Conservation (phyloP, 331 rosid species). For the Phaseolus coccineus region DNA sequence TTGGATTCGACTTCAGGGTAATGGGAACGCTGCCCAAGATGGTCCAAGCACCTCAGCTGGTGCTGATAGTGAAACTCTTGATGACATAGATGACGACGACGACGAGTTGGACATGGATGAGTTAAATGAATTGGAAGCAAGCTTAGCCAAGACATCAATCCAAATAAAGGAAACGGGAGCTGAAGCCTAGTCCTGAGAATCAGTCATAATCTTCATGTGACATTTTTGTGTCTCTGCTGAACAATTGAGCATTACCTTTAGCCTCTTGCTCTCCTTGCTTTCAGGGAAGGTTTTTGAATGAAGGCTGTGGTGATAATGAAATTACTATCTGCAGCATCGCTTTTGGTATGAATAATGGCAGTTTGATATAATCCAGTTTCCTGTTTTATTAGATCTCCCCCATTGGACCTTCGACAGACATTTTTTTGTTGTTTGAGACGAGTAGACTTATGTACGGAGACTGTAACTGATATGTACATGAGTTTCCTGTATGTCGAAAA, state of each 20-base stretch:
- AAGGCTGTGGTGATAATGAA: constrained; percentile 45
- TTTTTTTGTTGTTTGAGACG: constrained; percentile 37
- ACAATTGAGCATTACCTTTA: constrained; percentile 35
- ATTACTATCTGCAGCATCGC: constrained; percentile 33
- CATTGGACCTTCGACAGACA: constrained; percentile 24
- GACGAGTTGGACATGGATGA: constrained; percentile 47
- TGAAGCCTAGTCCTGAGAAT: constrained; percentile 39
- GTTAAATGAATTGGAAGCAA: constrained; percentile 62
- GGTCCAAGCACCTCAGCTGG: constrained; percentile 49
- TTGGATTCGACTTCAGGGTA: constrained; percentile 39
- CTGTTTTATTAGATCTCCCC: constrained; percentile 21
- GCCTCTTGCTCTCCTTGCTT: constrained; percentile 32
- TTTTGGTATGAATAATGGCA: constrained; percentile 21
- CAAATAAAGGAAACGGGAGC: constrained; percentile 52
- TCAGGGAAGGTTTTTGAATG: constrained; percentile 38
- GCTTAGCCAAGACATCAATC: constrained; percentile 56
- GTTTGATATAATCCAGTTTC: constrained; percentile 6
- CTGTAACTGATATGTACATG: constrained; percentile 35
- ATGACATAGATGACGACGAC: constrained; percentile 51
- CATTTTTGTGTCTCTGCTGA: constrained; percentile 31
- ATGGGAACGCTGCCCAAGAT: constrained; percentile 42
- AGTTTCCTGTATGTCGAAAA: constrained; percentile 35
- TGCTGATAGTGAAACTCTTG: constrained; percentile 35
- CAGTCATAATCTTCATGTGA: constrained; percentile 5
- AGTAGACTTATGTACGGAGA: constrained; percentile 33